phyloP scores from a whole-genome alignment of 805 yeast genomes.

The Wickerhamomyces tratensis region DNA sequence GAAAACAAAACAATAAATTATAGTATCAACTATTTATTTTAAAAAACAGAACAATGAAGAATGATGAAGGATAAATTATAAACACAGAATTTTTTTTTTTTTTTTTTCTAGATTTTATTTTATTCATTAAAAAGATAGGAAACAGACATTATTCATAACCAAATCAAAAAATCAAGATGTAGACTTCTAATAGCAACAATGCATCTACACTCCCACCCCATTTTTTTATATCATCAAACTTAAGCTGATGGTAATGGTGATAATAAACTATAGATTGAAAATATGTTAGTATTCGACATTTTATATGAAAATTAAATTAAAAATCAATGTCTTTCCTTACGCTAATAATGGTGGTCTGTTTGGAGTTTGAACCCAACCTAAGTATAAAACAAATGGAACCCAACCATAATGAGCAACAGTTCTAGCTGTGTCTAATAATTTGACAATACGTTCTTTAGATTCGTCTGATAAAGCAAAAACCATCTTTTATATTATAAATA shows the following conservation, averaged over 20 bases:
- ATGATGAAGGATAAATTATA: too few relatives aligned
- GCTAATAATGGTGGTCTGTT: conserved; percentile 76
- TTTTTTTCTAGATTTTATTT: too few relatives aligned
- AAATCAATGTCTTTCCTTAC: conserved; percentile 13
- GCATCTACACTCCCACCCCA: too few relatives aligned
- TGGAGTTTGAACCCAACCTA: conserved; percentile 78
- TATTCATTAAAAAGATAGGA: too few relatives aligned
- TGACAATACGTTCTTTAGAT: conserved; percentile 77
- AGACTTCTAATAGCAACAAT: too few relatives aligned
- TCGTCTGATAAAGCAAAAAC: conserved; percentile 34
- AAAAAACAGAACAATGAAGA: too few relatives aligned
- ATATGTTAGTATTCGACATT: neutral
- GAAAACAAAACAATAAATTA: too few relatives aligned
- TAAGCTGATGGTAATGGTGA: conserved; percentile 76
- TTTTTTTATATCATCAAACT: conserved; percentile 3
- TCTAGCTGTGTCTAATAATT: conserved; percentile 73
- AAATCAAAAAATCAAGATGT: too few relatives aligned
- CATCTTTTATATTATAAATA: conserved; percentile 20
- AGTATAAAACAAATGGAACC: conserved; percentile 89
- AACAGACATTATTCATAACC: too few relatives aligned
- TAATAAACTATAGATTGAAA: conserved; percentile 32
- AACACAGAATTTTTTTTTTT: too few relatives aligned
- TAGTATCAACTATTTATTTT: too few relatives aligned
- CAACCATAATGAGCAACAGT: conserved; percentile 92
- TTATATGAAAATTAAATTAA: too few relatives aligned